A percentile compares a stretch with the other conserved stretches of the same genome.
Conservation (phyloP, 805 yeast genomes). For the Torulaspora delbrueckii region DNA sequence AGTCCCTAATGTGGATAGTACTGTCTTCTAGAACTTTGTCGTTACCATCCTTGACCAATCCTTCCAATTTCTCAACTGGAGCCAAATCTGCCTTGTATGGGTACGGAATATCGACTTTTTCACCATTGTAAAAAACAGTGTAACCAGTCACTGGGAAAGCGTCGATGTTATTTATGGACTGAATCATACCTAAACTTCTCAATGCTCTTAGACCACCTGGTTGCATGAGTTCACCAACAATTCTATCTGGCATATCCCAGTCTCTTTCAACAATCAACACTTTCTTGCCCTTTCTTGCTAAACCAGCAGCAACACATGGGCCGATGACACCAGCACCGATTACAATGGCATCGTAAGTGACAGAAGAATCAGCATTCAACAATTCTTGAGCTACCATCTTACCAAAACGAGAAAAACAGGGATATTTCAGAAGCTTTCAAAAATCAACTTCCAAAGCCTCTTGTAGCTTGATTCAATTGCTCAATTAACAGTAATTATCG, state of each 20-base stretch:
- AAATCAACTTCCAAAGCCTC: neutral
- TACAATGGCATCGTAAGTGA: constrained; percentile 70
- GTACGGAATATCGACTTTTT: constrained; percentile 59
- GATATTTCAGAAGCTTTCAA: neutral
- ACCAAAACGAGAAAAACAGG: neutral
- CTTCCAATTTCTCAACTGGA: constrained; percentile 47
- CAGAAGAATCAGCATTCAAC: constrained; percentile 29
- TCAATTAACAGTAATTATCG: neutral
- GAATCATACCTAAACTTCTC: constrained; percentile 73
- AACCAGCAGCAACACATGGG: constrained; percentile 82
- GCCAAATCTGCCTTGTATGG: constrained; percentile 55
- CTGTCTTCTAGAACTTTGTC: constrained; percentile 50
- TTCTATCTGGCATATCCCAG: constrained; percentile 89
- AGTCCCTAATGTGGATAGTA: constrained; percentile 46
- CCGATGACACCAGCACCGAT: constrained; percentile 99
- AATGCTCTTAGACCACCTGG: constrained; percentile 93
- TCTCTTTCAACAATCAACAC: constrained; percentile 79
- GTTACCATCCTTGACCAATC: constrained; percentile 52
- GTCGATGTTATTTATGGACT: constrained; percentile 45
- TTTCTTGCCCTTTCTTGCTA: constrained; percentile 84
- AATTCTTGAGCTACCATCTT: constrained; percentile 17
- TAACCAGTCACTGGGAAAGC: constrained; percentile 80
- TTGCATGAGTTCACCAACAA: constrained; percentile 95
- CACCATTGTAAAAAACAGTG: constrained; percentile 62
- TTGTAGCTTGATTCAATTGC: neutral